Conservation (phyloP, 805 yeast genomes). For the Teunomyces atbi region DNA sequence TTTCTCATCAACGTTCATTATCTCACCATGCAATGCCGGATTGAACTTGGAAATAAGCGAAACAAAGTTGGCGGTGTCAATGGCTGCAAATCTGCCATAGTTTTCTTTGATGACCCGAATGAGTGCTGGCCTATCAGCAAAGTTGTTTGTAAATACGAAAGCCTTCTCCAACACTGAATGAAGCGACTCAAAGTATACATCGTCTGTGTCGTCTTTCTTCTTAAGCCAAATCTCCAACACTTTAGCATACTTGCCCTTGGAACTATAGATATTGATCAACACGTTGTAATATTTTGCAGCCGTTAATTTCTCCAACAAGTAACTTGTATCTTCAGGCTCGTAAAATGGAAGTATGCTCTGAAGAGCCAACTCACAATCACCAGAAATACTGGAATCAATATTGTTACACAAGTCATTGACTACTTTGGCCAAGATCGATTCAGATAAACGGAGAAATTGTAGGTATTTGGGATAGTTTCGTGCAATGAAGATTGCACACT, state of each 20-base stretch:
- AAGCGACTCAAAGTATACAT: conserved; percentile 10
- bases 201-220: conserved; percentile 10
- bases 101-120: conserved; percentile 21
- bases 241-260: conserved; percentile 51
- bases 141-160: conserved; percentile 15
- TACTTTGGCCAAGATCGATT: conserved; percentile 48
- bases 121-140: conserved; percentile 23
- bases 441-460: conserved; percentile 77
- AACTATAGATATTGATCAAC: conserved; percentile 53
- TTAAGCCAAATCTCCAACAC: conserved; percentile 54
- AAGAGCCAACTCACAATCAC: conserved; percentile 73
- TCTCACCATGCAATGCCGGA: conserved; percentile 39
- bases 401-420: conserved; percentile 50
- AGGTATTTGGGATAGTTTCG: conserved; percentile 80
- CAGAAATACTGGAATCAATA: conserved; percentile 31
- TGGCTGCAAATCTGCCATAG: conserved; percentile 20
- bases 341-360: conserved; percentile 68
- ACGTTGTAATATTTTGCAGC: conserved; percentile 58
- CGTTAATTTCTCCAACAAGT: conserved; percentile 49
- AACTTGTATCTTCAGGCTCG: conserved; percentile 53
- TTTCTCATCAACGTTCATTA: conserved; percentile 27
- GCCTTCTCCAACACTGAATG: conserved; percentile 28
- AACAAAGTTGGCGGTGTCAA: conserved; percentile 37
- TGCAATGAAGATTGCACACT: conserved; percentile 68
- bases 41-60: conserved; percentile 31